A percentile compares a stretch with the other conserved stretches of the same genome.
These are phyloP conservation scores for Chrysanthemum lavandulifolium DNA, from an alignment of 129 eudicot species.

Conservation along the genomic window DNA sequence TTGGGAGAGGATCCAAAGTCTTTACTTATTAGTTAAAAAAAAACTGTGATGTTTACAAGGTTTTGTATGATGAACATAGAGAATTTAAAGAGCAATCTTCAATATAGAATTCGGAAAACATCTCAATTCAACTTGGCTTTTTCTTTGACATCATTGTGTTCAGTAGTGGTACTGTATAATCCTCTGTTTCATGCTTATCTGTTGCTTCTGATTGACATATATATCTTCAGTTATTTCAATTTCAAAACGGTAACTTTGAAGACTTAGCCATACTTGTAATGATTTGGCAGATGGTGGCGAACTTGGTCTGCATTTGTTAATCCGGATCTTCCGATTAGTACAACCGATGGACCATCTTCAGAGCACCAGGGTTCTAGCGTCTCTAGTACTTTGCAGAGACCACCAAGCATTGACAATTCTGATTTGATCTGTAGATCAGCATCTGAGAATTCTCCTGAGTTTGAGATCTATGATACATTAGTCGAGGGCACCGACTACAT, in stretches of 20 bases:
- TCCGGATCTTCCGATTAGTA: slow-evolving; percentile 38
- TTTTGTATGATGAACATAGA: too few relatives aligned
- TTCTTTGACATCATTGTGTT: slow-evolving; percentile 8
- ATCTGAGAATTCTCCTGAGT: slow-evolving; percentile 38
- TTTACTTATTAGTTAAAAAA: slow-evolving; percentile 11
- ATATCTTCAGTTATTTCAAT: not conserved
- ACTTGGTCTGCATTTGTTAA: slow-evolving; percentile 80
- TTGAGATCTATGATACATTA: slow-evolving; percentile 75
- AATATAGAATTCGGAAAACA: too few relatives aligned
- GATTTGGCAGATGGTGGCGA: slow-evolving; percentile 80
- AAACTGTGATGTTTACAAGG: not conserved
- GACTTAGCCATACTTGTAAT: slow-evolving; percentile 13
- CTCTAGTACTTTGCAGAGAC: slow-evolving; percentile 51
- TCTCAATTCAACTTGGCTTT: slow-evolving; percentile 1
- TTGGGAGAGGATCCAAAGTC: slow-evolving; percentile 4
- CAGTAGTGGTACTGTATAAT: slow-evolving; percentile 8
- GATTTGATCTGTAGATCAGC: slow-evolving; percentile 60
- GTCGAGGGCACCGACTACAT: slow-evolving; percentile 92
- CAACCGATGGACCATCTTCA: slow-evolving; percentile 49
- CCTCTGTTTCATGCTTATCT: too few relatives aligned
- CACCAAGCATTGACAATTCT: slow-evolving; percentile 69
- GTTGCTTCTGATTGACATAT: slow-evolving; percentile 7
- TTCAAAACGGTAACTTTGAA: slow-evolving; percentile 7
- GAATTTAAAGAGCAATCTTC: too few relatives aligned
- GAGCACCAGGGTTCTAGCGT: slow-evolving; percentile 38